Evolutionary conservation across 2,329 filamentous ascomycete genomes (phyloP), one percentile per base, ranked within the genome.

Genomic region (Cryphonectria parasitica): DNA sequence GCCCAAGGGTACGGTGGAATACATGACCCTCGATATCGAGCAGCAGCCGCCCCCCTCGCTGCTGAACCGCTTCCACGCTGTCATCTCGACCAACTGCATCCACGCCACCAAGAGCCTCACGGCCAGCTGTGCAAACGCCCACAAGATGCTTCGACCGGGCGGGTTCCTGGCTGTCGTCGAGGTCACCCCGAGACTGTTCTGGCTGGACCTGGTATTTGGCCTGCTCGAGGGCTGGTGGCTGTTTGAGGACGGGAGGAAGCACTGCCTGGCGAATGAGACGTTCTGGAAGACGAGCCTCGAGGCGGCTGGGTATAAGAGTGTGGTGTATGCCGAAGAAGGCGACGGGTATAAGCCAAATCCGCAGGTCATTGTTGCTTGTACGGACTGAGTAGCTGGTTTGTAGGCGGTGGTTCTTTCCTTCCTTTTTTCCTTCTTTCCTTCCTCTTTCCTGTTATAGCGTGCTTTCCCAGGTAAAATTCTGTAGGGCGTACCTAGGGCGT

Each of bases 211-310:
- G 43, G 74, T 79, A 31, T 81, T 79, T 54, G 80, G 80, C 0
- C 70, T 80, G 0, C 73, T 82, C 6, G 78, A 82, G 22, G 80
- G 80, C 3, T 82, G 80, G 80, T 82, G 80, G 80, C 70, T 78
- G 39, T 80, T 80, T 43, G 74, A 78, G 3, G 79, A 81, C 54
- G 78, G 77, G 0, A 71, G 77, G 2, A 39, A 67, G 1, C 70
- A 78, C 45, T 75, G 74, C 2, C 66, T 78, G 4, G 69, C 64
- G 3, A 41, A 67, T 15, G 73, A 31, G 56, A 19, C 56, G 17
- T 31, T 60, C 56, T 60, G 56, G 56, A 60, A 34, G 56, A 31
- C 25, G 17, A 60, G 31, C 17, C 25, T 60, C 6, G 31, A 31
- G 56, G 28, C 56, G 25, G 56, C 56, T 13, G 56, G 56, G 43